phyloP scores from a whole-genome alignment of 768 basidiomycete species.

The Filobasidium floriforme region DNA sequence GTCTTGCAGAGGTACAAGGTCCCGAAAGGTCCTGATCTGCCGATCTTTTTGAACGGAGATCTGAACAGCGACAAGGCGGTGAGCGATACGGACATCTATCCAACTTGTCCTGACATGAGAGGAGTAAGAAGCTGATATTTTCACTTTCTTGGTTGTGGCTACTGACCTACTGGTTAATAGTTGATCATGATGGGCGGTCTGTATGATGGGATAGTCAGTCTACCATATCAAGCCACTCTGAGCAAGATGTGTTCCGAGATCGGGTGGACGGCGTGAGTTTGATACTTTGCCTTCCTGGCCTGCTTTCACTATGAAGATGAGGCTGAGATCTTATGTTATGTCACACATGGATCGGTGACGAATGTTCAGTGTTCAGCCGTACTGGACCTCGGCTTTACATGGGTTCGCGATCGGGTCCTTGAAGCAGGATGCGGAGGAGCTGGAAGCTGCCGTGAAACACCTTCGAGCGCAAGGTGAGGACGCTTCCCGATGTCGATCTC shows the following conservation, averaged over 20 bases:
- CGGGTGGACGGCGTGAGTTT: constrained; percentile 41
- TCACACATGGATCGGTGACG: no score
- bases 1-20: background rate
- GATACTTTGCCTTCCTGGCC: background rate
- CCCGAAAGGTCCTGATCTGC: background rate
- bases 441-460: constrained; percentile 33
- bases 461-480: constrained; percentile 29
- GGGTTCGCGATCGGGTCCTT: constrained; percentile 34
- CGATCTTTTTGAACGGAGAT: constrained; percentile 5
- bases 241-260: constrained; percentile 21
- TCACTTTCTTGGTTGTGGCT: no score
- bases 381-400: constrained; percentile 35
- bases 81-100: background rate
- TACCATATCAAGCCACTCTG: constrained; percentile 26
- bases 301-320: background rate
- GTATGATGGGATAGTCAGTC: constrained; percentile 30
- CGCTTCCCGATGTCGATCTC: no score
- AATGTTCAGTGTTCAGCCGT: constrained; percentile 36
- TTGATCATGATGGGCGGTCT: constrained; percentile 39
- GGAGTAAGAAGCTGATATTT: background rate
- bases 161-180: background rate
- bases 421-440: constrained; percentile 34
- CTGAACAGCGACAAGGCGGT: background rate
- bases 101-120: background rate
- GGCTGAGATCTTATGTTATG: background rate